A percentile compares a stretch with the other conserved stretches of the same genome.
phyloP scores from a whole-genome alignment of 1,284 basidiomycete genomes.

The Mixia osmundae region DNA sequence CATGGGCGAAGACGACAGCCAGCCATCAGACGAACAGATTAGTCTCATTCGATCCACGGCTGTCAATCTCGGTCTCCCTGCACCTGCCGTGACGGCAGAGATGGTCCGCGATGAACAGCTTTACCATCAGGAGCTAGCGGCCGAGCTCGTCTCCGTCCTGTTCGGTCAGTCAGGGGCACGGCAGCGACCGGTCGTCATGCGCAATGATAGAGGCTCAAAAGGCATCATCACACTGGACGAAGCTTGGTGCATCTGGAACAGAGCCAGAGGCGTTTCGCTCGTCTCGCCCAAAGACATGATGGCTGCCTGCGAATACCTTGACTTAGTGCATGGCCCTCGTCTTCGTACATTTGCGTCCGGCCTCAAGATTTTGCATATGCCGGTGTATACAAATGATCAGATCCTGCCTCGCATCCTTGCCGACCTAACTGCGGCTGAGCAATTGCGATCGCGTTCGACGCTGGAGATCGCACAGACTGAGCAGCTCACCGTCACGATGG shows the following conservation, averaged over 20 bases:
- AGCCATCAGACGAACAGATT: conserved; percentile 55
- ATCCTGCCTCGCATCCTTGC: conserved; percentile 26
- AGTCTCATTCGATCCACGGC: conserved; percentile 71
- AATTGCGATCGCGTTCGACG: conserved; percentile 3
- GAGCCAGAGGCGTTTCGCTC: conserved; percentile 72
- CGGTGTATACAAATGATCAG: conserved; percentile 28
- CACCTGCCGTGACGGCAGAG: conserved; percentile 58
- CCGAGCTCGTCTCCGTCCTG: conserved; percentile 54
- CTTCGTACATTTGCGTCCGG: conserved; percentile 45
- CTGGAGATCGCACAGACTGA: conserved; percentile 41
- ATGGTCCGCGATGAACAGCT: conserved; percentile 62
- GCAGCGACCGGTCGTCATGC: conserved; percentile 1
- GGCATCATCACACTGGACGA: conserved; percentile 78
- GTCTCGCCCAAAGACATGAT: conserved; percentile 67
- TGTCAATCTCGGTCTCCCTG: conserved; percentile 52
- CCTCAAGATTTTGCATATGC: conserved; percentile 60
- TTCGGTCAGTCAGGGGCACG: conserved; percentile 27
- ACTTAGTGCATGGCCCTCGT: conserved; percentile 38
- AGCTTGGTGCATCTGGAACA: conserved; percentile 93
- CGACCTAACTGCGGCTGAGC: conserved; percentile 22
- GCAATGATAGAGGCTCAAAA: conserved; percentile 15
- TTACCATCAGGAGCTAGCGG: conserved; percentile 60
- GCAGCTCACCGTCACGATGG: conserved; percentile 41
- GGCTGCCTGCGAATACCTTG: conserved; percentile 43
- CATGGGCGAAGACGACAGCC: too few relatives aligned